These are phyloP conservation scores for Metschnikowia anglica DNA, from an alignment of 805 yeast species.

Conservation along the genomic window DNA sequence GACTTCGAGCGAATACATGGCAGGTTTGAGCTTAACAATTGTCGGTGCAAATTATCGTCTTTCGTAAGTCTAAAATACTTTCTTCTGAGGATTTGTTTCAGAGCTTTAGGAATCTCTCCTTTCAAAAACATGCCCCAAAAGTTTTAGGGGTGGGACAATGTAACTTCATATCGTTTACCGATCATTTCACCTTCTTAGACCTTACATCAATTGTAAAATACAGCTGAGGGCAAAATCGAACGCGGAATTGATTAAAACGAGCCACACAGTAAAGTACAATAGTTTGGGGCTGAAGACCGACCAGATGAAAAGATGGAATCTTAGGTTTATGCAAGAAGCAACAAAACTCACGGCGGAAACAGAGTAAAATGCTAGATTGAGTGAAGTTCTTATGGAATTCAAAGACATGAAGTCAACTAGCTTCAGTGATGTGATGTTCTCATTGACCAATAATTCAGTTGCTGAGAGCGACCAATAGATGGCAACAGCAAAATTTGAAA, in stretches of 20 bases:
- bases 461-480: conserved; percentile 71
- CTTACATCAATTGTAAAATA: background rate
- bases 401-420: conserved; percentile 2
- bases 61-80: no score
- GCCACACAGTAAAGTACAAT: conserved; percentile 79
- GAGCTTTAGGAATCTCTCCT: no score
- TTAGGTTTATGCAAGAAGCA: conserved; percentile 66
- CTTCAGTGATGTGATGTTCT: conserved; percentile 13
- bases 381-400: conserved; percentile 21
- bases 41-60: no score
- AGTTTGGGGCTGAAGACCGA: conserved; percentile 95
- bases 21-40: no score
- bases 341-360: conserved; percentile 58
- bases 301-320: conserved; percentile 93
- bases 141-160: no score
- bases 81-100: no score
- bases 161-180: no score
- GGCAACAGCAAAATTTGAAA: conserved; percentile 84
- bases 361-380: conserved; percentile 54
- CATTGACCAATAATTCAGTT: conserved; percentile 25
- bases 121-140: no score
- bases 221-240: conserved; percentile 1
- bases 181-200: background rate
- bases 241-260: conserved; percentile 40
- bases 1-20: no score